Evolutionary conservation across 108 stramenopile genomes (phyloP), one percentile per base, ranked within the genome.

Genomic region (Seminavis robusta): DNA sequence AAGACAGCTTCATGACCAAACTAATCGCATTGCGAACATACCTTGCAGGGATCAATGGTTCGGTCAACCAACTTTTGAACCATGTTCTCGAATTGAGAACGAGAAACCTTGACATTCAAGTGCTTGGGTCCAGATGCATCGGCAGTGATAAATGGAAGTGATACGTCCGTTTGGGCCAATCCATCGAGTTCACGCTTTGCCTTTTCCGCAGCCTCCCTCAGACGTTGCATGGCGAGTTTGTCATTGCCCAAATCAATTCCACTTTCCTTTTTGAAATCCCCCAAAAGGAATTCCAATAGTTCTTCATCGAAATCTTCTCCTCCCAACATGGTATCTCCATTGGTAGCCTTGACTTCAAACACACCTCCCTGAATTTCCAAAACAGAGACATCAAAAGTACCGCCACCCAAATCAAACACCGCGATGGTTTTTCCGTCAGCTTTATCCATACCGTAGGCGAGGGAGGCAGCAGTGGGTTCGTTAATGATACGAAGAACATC

Each of bases 231-330:
- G 56, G 98, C 98, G 20, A 97, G 69, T 38, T 86, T 90, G 65
- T 99, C 97, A 10, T 86, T 77, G 51, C 68, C 56, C 23, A 99
- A 73, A 48, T 71, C 69, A 40, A 99, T 86, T 46, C 98, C 99
- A 31, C 77, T 79, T 10, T 99, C 97, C 76, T 98, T 89, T 67
- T 97, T 94, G 83, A 99, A 98, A 44, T 94, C 77, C 40, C 64
- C 63, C 54, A 97, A 52, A 61, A 98, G 76, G 68, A 96, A 78
- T 59, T 83, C 83, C 67, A 98, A 73, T 16, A 99, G 67, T 50
- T 70, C 69, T 73, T 99, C 97, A 67, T 99, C 99, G 69, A 99
- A 99, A 79, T 99, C 99, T 81, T 99, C 99, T 52, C 99, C 99
- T 21, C 99, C 99, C 34, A 99, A 80, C 93, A 98, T 84, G 70